These are phyloP conservation scores for Chlamydomonas sp. DNA, from an alignment of 139 green algal genomes.

Conservation along the genomic window DNA sequence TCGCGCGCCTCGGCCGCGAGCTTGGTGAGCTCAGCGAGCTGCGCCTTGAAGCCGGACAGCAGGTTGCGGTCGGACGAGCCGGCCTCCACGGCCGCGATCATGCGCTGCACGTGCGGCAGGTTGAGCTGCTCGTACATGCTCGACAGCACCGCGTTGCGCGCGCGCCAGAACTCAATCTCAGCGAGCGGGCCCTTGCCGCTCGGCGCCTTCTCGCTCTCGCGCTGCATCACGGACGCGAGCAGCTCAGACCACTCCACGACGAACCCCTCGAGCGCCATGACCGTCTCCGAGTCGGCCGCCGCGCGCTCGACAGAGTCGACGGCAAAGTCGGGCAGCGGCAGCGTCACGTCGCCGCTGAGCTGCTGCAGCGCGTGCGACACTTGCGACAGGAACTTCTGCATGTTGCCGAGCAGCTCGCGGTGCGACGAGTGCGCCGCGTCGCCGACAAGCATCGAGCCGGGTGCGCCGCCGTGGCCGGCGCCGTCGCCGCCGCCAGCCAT, in stretches of 20 bases:
- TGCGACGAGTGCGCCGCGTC: conserved; percentile 21
- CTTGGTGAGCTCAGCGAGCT: conserved; percentile 65
- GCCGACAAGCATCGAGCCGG: conserved; percentile 1
- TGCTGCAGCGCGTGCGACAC: conserved; percentile 58
- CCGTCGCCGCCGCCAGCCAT: conserved; percentile 15
- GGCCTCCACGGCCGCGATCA: conserved; percentile 52
- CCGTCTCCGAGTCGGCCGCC: conserved; percentile 37
- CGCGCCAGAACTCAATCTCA: conserved; percentile 85
- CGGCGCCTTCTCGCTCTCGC: conserved; percentile 46
- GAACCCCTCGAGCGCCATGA: conserved; percentile 47
- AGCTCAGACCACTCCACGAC: conserved; percentile 51
- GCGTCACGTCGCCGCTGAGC: conserved; percentile 54
- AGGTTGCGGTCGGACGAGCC: conserved; percentile 63
- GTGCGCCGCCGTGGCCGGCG: neutral
- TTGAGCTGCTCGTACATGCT: conserved; percentile 81
- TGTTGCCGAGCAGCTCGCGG: conserved; percentile 53
- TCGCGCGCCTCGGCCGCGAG: conserved; percentile 70
- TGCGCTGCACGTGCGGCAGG: conserved; percentile 42
- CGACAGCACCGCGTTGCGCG: conserved; percentile 60
- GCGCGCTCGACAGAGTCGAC: conserved; percentile 35
- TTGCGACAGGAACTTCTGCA: conserved; percentile 64
- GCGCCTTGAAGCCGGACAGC: conserved; percentile 55
- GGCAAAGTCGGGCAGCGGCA: conserved; percentile 40
- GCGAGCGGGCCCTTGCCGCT: conserved; percentile 62
- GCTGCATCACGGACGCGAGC: conserved; percentile 43